These are phyloP conservation scores for Inga leiocalycina DNA, from an alignment of 306 rosid genomes.

Conservation along the genomic window DNA sequence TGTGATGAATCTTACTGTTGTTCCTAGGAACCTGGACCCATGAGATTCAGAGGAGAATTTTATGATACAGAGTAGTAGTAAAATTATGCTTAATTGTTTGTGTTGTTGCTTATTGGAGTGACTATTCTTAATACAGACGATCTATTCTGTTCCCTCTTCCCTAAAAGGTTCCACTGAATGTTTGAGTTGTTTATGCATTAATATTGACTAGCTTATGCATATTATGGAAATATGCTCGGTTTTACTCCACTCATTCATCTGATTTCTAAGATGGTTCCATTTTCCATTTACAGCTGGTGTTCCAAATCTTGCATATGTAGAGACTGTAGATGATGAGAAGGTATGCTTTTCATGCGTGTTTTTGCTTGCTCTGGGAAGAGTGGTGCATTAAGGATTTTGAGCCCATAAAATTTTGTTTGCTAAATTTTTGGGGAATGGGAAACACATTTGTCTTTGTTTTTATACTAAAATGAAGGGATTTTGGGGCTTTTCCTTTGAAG, in stretches of 20 bases:
- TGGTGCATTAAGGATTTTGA: slow-evolving; percentile 10
- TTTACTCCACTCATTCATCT: neutral
- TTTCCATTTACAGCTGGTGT: slow-evolving; percentile 61
- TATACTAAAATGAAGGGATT: neutral
- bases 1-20: neutral
- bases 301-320: slow-evolving; percentile 81
- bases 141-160: neutral
- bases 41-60: neutral
- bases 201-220: neutral
- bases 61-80: neutral
- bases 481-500: slow-evolving; percentile 7
- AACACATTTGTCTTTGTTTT: slow-evolving; percentile 6
- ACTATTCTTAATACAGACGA: neutral
- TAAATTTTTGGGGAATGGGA: slow-evolving; percentile 2
- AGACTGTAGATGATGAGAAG: slow-evolving; percentile 86
- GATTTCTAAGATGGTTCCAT: slow-evolving; percentile 15
- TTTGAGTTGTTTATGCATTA: neutral
- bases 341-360: slow-evolving; percentile 35
- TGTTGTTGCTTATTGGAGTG: neutral
- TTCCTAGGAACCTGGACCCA: neutral
- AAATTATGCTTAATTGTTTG: neutral
- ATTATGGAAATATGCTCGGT: slow-evolving; percentile 2
- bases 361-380: neutral
- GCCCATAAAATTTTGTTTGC: slow-evolving; percentile 8
- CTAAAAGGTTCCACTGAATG: neutral